Evolutionary conservation across 2,329 filamentous ascomycete genomes (phyloP).

Genomic region (Penicillium sp.): DNA sequence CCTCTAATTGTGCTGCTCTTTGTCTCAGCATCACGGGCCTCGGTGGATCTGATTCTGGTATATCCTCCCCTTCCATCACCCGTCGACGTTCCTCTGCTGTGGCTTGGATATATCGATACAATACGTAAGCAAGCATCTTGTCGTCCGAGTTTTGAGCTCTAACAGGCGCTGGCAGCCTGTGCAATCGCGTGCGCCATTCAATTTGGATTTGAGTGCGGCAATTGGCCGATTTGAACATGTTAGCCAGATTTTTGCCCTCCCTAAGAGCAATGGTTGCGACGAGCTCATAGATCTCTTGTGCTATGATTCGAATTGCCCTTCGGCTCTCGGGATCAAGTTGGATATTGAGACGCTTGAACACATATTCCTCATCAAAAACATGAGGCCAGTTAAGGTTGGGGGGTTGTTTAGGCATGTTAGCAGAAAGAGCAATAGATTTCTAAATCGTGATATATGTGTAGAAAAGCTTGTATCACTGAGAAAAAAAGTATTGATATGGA

Average conservation of each 20-base stretch:
- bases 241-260: background rate
- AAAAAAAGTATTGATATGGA: too few species aligned
- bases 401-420: background rate
- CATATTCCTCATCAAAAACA: background rate
- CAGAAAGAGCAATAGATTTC: background rate
- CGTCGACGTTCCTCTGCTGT: background rate
- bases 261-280: background rate
- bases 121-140: background rate
- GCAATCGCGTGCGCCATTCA: background rate
- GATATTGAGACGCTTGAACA: background rate
- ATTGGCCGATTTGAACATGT: background rate
- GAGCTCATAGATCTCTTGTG: background rate
- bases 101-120: background rate
- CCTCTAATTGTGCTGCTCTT: too few species aligned
- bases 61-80: background rate
- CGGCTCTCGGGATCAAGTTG: background rate
- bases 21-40: too few species aligned
- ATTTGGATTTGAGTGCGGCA: background rate
- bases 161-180: background rate
- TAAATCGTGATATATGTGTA: background rate
- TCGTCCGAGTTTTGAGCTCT: background rate
- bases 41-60: too few species aligned
- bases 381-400: background rate
- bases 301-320: background rate
- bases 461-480: too few species aligned